These are phyloP conservation scores for Calvatia gigantea DNA, from an alignment of 768 basidiomycete genomes.

Conservation along the genomic window DNA sequence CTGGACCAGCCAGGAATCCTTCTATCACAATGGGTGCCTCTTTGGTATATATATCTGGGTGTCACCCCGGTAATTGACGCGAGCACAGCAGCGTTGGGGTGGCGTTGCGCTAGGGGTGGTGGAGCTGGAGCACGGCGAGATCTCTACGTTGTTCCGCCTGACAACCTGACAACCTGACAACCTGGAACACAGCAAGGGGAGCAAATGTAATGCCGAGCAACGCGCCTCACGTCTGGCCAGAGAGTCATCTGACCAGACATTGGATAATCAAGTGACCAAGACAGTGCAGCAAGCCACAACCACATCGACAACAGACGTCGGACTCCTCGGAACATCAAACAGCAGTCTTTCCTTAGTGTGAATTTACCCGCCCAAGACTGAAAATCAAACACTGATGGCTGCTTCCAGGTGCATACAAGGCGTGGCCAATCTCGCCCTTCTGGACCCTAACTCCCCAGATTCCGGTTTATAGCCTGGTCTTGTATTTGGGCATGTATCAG, in stretches of 20 bases:
- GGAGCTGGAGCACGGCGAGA: background rate
- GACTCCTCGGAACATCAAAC: constrained; percentile 31
- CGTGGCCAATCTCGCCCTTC: constrained; percentile 50
- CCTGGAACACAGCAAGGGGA: background rate
- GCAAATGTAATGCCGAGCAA: too few relatives aligned
- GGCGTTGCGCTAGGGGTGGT: background rate
- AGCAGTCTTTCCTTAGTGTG: constrained; percentile 71
- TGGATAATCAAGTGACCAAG: too few relatives aligned
- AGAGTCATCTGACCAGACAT: too few relatives aligned
- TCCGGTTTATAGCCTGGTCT: too few relatives aligned
- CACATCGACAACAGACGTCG: too few relatives aligned
- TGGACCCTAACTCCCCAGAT: constrained; percentile 59
- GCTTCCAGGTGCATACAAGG: constrained; percentile 65
- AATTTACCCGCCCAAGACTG: too few relatives aligned
- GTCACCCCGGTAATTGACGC: too few relatives aligned
- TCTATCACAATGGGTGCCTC: constrained; percentile 9
- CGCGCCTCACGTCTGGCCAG: too few relatives aligned
- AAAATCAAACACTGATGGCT: too few relatives aligned
- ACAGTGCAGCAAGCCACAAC: background rate
- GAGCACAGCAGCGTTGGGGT: background rate
- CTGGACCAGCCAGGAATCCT: constrained; percentile 30
- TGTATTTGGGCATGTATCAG: too few relatives aligned
- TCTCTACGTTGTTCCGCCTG: background rate
- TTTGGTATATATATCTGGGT: background rate
- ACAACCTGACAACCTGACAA: too few relatives aligned